A percentile compares a stretch with the other conserved stretches of the same genome.
phyloP scores from a whole-genome alignment of 2,329 filamentous ascomycete species.

The Nigrospora oryzae region DNA sequence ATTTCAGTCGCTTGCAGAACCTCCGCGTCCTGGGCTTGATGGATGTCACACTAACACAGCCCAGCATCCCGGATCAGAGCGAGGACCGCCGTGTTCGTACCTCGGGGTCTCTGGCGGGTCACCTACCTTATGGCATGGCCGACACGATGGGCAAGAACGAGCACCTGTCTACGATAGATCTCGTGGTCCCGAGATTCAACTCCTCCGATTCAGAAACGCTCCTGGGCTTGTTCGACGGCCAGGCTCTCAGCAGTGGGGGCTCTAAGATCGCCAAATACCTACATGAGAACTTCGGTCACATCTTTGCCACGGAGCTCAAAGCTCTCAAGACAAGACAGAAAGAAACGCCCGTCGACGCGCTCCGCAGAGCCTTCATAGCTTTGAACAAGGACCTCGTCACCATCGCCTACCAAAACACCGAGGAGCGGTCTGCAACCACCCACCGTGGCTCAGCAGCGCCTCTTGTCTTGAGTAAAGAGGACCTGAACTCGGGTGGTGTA shows the following conservation, averaged over 20 bases:
- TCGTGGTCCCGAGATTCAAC: conserved; percentile 88
- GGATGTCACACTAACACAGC: conserved; percentile 93
- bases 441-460: conserved; percentile 66
- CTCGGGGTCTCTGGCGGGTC: conserved; percentile 88
- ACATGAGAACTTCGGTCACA: conserved; percentile 87
- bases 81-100: conserved; percentile 93
- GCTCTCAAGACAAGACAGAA: conserved; percentile 54
- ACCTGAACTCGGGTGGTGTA: conserved; percentile 82
- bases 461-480: conserved; percentile 77
- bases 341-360: conserved; percentile 74
- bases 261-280: conserved; percentile 95
- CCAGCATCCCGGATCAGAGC: conserved; percentile 88
- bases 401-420: conserved; percentile 69
- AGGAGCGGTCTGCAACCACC: conserved; percentile 58
- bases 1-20: conserved; percentile 79
- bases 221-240: conserved; percentile 92
- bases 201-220: conserved; percentile 85
- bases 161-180: conserved; percentile 89
- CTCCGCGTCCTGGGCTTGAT: conserved; percentile 86
- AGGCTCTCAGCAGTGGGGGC: conserved; percentile 78
- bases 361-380: conserved; percentile 77
- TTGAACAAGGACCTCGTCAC: conserved; percentile 93
- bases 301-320: conserved; percentile 76
- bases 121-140: conserved; percentile 93
- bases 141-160: conserved; percentile 90